Conservation (phyloP, 1,284 basidiomycete species). For the Inonotus hispidus region DNA sequence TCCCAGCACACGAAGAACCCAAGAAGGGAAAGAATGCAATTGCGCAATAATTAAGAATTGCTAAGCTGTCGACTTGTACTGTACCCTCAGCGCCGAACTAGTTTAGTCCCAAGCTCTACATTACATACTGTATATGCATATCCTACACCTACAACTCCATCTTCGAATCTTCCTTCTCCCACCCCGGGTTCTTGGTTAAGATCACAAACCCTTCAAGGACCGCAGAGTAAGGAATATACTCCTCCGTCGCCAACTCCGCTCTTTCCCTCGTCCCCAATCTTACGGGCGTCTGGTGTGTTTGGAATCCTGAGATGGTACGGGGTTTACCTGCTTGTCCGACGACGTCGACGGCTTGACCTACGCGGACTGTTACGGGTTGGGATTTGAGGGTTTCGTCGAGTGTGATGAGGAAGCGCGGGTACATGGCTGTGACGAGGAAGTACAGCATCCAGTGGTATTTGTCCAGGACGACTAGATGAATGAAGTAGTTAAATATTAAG, state of each 20-base stretch:
- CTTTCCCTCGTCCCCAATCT: conserved; percentile 90
- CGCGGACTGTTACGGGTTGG: conserved; percentile 87
- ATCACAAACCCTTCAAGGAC: conserved; percentile 90
- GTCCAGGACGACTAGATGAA: conserved; percentile 74
- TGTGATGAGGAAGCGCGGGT: conserved; percentile 96
- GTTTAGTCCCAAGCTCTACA: background rate
- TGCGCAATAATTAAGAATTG: conserved; percentile 7
- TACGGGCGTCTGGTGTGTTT: conserved; percentile 95
- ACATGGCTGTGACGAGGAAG: conserved; percentile 94
- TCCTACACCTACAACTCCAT: conserved; percentile 64
- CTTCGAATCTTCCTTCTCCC: conserved; percentile 75
- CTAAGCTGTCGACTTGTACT: background rate
- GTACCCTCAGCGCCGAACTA: background rate
- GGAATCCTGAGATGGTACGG: conserved; percentile 90
- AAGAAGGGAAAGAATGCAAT: background rate
- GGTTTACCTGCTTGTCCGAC: conserved; percentile 91
- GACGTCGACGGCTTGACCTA: conserved; percentile 91
- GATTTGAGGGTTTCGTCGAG: conserved; percentile 87
- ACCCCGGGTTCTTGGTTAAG: conserved; percentile 82
- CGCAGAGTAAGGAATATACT: conserved; percentile 87
- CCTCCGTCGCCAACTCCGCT: conserved; percentile 94
- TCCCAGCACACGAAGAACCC: background rate
- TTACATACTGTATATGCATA: background rate
- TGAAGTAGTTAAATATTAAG: background rate
- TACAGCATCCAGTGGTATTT: conserved; percentile 99